These are phyloP conservation scores for Alternaria angustiovoidea DNA, from an alignment of 2,329 filamentous ascomycete species.

Conservation along the genomic window DNA sequence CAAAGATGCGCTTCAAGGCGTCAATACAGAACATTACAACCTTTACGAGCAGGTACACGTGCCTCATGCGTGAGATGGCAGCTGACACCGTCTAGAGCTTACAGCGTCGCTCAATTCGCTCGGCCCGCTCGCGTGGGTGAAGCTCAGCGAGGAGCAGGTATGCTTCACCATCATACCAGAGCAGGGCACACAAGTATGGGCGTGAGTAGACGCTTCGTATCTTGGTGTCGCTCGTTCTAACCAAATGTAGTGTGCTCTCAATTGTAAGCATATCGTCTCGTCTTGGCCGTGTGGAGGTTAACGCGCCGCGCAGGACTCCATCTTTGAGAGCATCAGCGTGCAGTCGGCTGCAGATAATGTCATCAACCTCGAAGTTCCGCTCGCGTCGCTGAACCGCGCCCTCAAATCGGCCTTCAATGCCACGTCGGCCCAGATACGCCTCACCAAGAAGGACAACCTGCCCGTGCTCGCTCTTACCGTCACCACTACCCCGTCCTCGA, in stretches of 20 bases:
- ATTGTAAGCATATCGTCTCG: slow-evolving; percentile 50
- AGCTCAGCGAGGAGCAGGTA: slow-evolving; percentile 83
- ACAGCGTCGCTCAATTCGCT: slow-evolving; percentile 69
- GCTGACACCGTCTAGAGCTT: slow-evolving; percentile 58
- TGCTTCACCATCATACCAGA: slow-evolving; percentile 97
- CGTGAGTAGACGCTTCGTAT: slow-evolving; percentile 63
- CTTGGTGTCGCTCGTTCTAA: slow-evolving; percentile 29
- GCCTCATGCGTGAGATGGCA: accelerated
- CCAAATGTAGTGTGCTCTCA: slow-evolving; percentile 48
- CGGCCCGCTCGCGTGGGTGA: slow-evolving; percentile 89
- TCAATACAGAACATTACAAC: slow-evolving; percentile 61
- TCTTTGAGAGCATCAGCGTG: slow-evolving; percentile 88
- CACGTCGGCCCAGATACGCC: slow-evolving; percentile 80
- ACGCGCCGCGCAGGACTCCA: slow-evolving; percentile 69
- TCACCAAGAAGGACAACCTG: slow-evolving; percentile 90
- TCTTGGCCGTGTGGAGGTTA: slow-evolving; percentile 14
- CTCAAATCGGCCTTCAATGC: slow-evolving; percentile 86
- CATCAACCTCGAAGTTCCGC: slow-evolving; percentile 94
- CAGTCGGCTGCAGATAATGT: slow-evolving; percentile 88
- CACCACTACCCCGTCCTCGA: slow-evolving; percentile 71
- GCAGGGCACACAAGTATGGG: slow-evolving; percentile 95
- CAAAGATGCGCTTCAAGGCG: slow-evolving; percentile 62
- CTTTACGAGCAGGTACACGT: slow-evolving; percentile 58
- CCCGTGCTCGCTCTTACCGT: slow-evolving; percentile 92
- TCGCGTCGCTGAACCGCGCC: slow-evolving; percentile 88